A percentile compares a stretch with the other conserved stretches of the same genome.
Evolutionary conservation across 1,284 basidiomycete genomes (phyloP).

Genomic region (Ganoderma lucidum): DNA sequence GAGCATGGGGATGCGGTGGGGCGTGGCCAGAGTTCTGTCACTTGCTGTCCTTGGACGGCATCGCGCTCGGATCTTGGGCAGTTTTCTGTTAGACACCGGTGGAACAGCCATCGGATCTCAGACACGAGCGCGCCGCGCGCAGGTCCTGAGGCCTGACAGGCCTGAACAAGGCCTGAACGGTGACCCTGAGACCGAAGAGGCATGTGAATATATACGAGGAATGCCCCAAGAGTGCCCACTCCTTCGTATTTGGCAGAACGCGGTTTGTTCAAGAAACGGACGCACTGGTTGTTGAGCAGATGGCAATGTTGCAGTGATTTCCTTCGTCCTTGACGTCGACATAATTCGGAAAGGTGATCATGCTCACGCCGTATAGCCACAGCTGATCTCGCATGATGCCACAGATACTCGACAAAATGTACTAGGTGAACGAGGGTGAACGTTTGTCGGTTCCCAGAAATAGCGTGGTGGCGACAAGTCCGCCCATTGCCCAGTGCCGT

Average conservation of each 20-base stretch:
- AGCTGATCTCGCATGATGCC: not conserved
- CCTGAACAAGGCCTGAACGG: no score
- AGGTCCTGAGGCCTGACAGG: not conserved
- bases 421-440: conserved; percentile 4
- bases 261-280: not conserved
- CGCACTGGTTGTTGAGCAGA: not conserved
- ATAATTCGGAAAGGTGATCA: not conserved
- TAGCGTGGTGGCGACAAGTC: not conserved
- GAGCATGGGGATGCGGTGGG: not conserved
- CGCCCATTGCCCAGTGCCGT: not conserved
- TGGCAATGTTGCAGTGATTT: not conserved
- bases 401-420: not conserved
- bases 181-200: not conserved
- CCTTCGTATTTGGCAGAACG: not conserved
- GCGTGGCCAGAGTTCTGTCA: not conserved
- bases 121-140: not conserved
- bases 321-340: not conserved
- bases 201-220: not conserved
- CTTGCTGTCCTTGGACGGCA: not conserved
- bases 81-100: not conserved
- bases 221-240: not conserved
- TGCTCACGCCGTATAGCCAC: not conserved
- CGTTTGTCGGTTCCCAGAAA: not conserved
- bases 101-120: not conserved
- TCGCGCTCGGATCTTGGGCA: not conserved